Base-by-base conservation (phyloP, 2,329 filamentous ascomycete genomes). In the Clonostachys byssicola region DNA sequence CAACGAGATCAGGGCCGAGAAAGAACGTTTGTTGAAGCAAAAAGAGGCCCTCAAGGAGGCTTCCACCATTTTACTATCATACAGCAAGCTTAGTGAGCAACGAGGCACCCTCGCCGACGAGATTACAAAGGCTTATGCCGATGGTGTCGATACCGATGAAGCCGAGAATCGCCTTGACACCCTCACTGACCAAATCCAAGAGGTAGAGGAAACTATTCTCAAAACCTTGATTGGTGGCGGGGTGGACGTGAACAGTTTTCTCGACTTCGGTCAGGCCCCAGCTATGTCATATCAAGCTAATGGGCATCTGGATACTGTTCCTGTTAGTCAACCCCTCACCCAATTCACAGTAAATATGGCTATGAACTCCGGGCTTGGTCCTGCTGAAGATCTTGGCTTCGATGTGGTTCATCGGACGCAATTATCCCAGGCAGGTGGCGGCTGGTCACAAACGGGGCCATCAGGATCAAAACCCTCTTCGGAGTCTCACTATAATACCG, bases 331-430 rank as follows among this genome's bases (percentile, higher is more conserved):
- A 46, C 60, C 64, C 6, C 52, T 56, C 3, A 59, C 58, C 34
- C 53, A 52, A n/a, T 53, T 55, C 34, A 52, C 51, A n/a, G 59
- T 60, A 5, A 58, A 64, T 46, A 62, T 65, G 61, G 60, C 63
- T 10, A 56, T 59, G 5, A 58, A 56, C 18, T 60, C 67, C 5
- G 60, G 57, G 41, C 64, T 68, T n/a, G 59, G 55, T 9, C 59
- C 60, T 12, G 54, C 56, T 14, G 56, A 60, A 2, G 61, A 66
- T 36, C 60, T 60, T 23, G 64, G 63, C 12, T 71, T 73, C 2
- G 73, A 81, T 50, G 66, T 79, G 16, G 69, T 80, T 17, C 67
- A 72, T 17, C 77, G 80, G 54, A 80, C 77, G 2, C 77, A 80
- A 47, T 30, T 30, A 9, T 30, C 23, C 23, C 23, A 30, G 23